Base-by-base conservation (phyloP, 176 grass and related monocot genomes). In the Rhynchospora breviuscula region DNA sequence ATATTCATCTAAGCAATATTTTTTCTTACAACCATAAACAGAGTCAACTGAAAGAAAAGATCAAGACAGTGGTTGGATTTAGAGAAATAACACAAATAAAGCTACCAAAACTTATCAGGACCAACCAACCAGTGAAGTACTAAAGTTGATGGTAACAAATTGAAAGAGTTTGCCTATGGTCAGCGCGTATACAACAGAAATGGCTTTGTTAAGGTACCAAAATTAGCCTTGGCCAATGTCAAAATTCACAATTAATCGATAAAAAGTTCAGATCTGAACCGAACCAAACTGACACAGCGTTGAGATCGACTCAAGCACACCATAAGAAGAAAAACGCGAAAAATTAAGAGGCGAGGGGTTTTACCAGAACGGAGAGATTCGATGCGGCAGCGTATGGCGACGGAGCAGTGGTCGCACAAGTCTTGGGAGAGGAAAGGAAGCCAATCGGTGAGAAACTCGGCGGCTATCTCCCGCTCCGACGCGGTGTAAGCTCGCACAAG, bases 401-500 rank as follows among this genome's bases (percentile, higher is more conserved):
- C 26, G 79, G 59, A 87, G 84, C 96, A 99, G 45, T 83, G 79
- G 9, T 88, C 59, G 88, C 96, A 99, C 63, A 99, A 89, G 14
- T 72, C 93, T 1, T 85, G 84, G 40, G 91, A 88, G 77, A 99
- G 87, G 83, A 99, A 99, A 44, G 96, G 93, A 10, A 99, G 86
- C 96, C 96, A 99, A 8, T 86, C 90, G 83, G 84, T 92, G 64
- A 99, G 89, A 86, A 99, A 99, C 80, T 99, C 93, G 1, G 86
- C 82, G 9, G 96, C 91, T 86, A 95, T 90, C 86, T 87, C 93
- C n/a, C 92, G 84, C 46, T 99, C 96, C 22, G 88, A 87, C 63
- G 85, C 8, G 25, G 83, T 86, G 86, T 93, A 95, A 10, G 84
- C 87, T 63, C 78, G 88, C 52, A 99, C 79, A 54, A 93, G 90